A percentile compares a stretch with the other conserved stretches of the same genome.
phyloP scores from a whole-genome alignment of 2,329 filamentous ascomycete species.

The Ophiostoma quercus region DNA sequence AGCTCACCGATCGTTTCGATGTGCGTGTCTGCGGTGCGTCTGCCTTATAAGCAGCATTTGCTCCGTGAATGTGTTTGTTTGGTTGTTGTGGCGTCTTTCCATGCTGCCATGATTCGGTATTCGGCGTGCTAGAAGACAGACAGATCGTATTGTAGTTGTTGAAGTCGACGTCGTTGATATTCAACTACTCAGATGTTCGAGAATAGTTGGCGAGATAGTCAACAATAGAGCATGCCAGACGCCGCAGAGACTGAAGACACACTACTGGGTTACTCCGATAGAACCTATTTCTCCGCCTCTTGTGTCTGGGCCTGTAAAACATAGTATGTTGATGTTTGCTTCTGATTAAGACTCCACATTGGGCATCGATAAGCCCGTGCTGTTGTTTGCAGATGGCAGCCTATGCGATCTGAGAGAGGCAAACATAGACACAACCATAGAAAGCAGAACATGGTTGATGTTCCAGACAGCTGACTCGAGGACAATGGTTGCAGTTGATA shows the following conservation, averaged over 20 bases:
- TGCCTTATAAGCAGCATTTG: neutral
- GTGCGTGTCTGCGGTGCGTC: neutral
- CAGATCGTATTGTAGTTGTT: neutral
- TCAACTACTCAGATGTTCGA: neutral
- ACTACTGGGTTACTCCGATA: too few species aligned
- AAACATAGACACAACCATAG: neutral
- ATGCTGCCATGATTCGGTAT: neutral
- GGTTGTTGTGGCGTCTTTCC: neutral
- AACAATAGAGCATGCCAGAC: neutral
- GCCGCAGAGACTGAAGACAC: neutral
- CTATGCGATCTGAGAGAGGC: neutral
- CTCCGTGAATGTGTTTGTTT: neutral
- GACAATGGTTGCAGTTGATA: neutral
- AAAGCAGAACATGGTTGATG: neutral
- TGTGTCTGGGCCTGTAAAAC: too few species aligned
- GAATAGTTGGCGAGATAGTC: neutral
- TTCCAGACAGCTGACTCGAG: conserved; percentile 8
- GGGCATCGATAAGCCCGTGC: conserved; percentile 2
- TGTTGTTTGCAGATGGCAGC: neutral
- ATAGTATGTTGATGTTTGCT: neutral
- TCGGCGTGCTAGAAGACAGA: neutral
- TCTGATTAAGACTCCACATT: neutral
- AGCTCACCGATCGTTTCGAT: conserved; percentile 3
- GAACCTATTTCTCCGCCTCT: too few species aligned
- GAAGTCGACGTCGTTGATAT: neutral